Evolutionary conservation across 2,329 filamentous ascomycete species (phyloP).

Genomic region (Neonectria ditissima): DNA sequence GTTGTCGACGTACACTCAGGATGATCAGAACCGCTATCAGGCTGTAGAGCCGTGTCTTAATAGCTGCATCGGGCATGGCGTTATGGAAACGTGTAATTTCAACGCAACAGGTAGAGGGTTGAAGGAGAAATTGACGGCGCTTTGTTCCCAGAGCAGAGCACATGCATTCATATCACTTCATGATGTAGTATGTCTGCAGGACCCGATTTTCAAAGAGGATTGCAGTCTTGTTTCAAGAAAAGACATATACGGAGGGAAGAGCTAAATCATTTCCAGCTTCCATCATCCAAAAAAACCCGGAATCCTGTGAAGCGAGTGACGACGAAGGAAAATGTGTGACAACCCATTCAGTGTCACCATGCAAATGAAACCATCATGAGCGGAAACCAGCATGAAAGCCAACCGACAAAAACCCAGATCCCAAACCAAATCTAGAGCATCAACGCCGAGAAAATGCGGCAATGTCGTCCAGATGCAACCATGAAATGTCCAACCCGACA

Average conservation of each 20-base stretch:
- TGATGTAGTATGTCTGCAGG: slow-evolving; percentile 20
- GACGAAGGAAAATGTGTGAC: slow-evolving; percentile 30
- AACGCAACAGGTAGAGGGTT: slow-evolving; percentile 46
- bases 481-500: slow-evolving; percentile 33
- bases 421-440: slow-evolving; percentile 41
- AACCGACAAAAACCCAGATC: slow-evolving; percentile 28
- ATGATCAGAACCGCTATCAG: slow-evolving; percentile 28
- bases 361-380: slow-evolving; percentile 19
- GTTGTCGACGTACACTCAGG: slow-evolving; percentile 31
- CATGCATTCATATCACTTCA: slow-evolving; percentile 23
- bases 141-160: slow-evolving; percentile 31
- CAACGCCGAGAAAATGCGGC: slow-evolving; percentile 44
- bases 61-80: slow-evolving; percentile 55
- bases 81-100: slow-evolving; percentile 53
- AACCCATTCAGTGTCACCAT: slow-evolving; percentile 25
- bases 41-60: slow-evolving; percentile 46
- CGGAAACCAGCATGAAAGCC: slow-evolving; percentile 19
- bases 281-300: slow-evolving; percentile 15
- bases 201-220: slow-evolving; percentile 8
- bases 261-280: slow-evolving; percentile 34
- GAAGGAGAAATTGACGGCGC: slow-evolving; percentile 41
- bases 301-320: slow-evolving; percentile 34
- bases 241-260: slow-evolving; percentile 26
- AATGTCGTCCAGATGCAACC: slow-evolving; percentile 41
- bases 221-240: slow-evolving; percentile 30